phyloP scores from a whole-genome alignment of 306 rosid genomes.

The Prunus armeniaca region DNA sequence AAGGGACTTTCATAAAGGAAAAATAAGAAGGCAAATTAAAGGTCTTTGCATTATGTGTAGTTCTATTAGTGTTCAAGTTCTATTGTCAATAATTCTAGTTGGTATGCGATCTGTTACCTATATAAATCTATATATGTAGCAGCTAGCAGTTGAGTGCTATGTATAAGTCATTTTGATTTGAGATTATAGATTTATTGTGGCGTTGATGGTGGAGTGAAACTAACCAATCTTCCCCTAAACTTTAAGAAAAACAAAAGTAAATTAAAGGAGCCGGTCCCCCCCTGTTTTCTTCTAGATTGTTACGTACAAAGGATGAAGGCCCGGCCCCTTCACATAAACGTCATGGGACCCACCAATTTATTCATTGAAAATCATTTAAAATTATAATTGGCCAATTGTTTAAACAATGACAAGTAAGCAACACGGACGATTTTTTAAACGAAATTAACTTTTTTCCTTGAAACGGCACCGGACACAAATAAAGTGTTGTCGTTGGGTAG shows the following conservation, averaged over 20 bases:
- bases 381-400: not conserved
- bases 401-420: not conserved
- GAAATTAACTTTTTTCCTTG: not conserved
- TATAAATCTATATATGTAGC: too few species aligned
- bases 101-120: fast-evolving
- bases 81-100: fast-evolving
- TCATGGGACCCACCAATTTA: not conserved
- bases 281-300: not conserved
- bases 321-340: not conserved
- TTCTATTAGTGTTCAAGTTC: too few species aligned
- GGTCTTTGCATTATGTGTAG: too few species aligned
- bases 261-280: not conserved
- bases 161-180: fast-evolving
- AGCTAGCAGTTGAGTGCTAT: fast-evolving
- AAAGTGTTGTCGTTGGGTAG: not conserved
- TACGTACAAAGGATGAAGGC: not conserved
- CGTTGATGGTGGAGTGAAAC: too few species aligned
- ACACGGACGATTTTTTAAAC: not conserved
- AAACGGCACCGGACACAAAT: not conserved
- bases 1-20: too few species aligned
- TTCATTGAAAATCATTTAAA: not conserved
- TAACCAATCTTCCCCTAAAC: not conserved
- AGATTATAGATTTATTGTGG: fast-evolving
- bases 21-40: not conserved
- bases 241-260: not conserved